phyloP scores from a whole-genome alignment of 2,329 filamentous ascomycete species.

The Fusarium protoensiforme region DNA sequence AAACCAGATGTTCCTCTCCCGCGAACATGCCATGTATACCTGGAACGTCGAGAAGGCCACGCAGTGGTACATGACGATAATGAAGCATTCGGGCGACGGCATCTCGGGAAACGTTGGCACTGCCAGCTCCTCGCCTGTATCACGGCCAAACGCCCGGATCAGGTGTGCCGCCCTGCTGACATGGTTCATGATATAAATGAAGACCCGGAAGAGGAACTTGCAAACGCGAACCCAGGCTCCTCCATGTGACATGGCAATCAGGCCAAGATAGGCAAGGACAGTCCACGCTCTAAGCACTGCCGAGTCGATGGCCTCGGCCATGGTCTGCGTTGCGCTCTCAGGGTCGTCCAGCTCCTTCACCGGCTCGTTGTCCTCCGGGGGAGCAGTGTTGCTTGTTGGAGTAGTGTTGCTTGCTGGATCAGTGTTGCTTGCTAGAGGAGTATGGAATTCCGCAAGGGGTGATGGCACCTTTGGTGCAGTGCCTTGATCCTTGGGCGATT shows the following conservation, averaged over 20 bases:
- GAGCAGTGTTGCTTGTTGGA: neutral
- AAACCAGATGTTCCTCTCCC: constrained; percentile 45
- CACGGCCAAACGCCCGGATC: neutral
- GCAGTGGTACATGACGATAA: constrained; percentile 4
- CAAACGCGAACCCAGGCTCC: neutral
- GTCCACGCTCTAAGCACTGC: neutral
- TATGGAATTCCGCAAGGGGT: neutral
- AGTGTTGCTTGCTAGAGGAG: neutral
- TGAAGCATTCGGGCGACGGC: neutral
- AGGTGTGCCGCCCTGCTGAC: neutral
- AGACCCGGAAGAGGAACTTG: neutral
- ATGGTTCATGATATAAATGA: neutral
- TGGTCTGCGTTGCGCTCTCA: neutral
- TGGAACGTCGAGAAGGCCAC: constrained; percentile 25
- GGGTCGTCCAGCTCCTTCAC: neutral
- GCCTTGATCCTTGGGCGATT: neutral
- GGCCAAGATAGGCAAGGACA: neutral
- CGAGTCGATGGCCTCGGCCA: neutral
- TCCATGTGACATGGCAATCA: neutral
- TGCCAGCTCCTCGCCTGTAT: neutral
- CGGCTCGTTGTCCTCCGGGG: neutral
- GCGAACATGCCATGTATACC: constrained; percentile 23
- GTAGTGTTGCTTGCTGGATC: neutral
- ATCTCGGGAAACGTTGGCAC: neutral
- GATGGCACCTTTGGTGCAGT: neutral